phyloP scores from a whole-genome alignment of 2,329 filamentous ascomycete species.

The Aspergillus calidoustus region DNA sequence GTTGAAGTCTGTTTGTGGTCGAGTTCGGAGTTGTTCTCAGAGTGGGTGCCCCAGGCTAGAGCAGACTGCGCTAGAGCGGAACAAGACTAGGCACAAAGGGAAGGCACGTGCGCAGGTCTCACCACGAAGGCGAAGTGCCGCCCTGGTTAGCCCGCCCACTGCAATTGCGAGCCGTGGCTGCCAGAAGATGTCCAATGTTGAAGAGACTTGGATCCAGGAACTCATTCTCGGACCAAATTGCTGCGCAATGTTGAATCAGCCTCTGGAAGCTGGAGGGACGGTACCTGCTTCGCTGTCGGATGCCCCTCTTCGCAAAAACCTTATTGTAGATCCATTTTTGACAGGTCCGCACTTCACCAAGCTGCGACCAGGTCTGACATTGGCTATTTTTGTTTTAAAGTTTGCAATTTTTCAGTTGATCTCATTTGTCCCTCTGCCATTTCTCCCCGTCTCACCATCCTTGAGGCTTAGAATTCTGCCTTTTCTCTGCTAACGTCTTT shows the following conservation, averaged over 20 bases:
- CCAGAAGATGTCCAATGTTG: background rate
- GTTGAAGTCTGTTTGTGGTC: background rate
- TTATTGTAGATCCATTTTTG: background rate
- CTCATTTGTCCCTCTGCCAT: background rate
- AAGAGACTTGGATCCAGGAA: background rate
- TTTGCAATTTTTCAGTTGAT: slow-evolving; percentile 13
- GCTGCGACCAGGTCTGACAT: slow-evolving; percentile 7
- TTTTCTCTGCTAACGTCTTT: background rate
- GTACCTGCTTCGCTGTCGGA: slow-evolving; percentile 7
- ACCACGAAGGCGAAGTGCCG: slow-evolving; percentile 10
- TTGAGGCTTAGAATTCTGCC: background rate
- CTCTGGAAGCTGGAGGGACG: background rate
- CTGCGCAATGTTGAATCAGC: background rate
- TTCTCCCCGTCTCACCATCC: background rate
- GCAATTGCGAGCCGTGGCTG: background rate
- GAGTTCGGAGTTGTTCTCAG: no score
- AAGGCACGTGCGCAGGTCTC: slow-evolving; percentile 8
- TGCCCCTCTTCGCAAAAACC: background rate
- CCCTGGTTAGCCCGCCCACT: background rate
- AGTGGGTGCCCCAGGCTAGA: background rate
- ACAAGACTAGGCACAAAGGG: background rate
- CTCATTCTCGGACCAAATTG: background rate
- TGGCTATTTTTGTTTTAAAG: slow-evolving; percentile 11
- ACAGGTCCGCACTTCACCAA: slow-evolving; percentile 7
- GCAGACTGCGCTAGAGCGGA: slow-evolving; percentile 1